Percentiles rank a stretch among this genome's conserved stretches.
phyloP scores from a whole-genome alignment of 1,284 basidiomycete genomes.

The Butyriboletus appendiculatus region DNA sequence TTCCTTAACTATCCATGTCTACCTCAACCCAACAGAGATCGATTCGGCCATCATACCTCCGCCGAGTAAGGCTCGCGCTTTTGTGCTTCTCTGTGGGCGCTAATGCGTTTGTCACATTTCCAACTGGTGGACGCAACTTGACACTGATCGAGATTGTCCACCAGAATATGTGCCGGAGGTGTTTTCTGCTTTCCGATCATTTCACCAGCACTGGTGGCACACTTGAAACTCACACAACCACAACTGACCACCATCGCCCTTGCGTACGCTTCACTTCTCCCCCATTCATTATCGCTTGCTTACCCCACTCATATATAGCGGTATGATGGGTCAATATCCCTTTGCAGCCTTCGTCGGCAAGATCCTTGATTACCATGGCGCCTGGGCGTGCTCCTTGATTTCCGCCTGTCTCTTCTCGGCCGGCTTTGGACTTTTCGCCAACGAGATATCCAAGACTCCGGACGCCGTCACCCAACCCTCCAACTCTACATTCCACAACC shows the following conservation, averaged over 20 bases:
- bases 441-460: constrained; percentile 49
- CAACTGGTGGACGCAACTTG: neutral
- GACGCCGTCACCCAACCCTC: constrained; percentile 41
- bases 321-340: constrained; percentile 70
- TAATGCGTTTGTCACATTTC: constrained; percentile 55
- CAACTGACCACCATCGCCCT: constrained; percentile 78
- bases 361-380: constrained; percentile 57
- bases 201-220: constrained; percentile 57
- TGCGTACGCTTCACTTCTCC: constrained; percentile 44
- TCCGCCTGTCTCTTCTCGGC: constrained; percentile 57
- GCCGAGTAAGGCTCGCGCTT: constrained; percentile 30
- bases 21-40: constrained; percentile 6
- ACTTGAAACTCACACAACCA: constrained; percentile 66
- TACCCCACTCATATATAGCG: constrained; percentile 39
- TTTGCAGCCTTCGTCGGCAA: constrained; percentile 61
- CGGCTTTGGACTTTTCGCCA: constrained; percentile 63
- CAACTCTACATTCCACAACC: constrained; percentile 47
- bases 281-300: neutral
- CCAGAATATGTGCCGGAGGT: constrained; percentile 68
- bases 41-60: constrained; percentile 16
- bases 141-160: neutral
- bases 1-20: constrained; percentile 12
- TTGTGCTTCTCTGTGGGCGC: constrained; percentile 57
- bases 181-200: constrained; percentile 77
- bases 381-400: constrained; percentile 64